These are phyloP conservation scores for Phytopythium helicoides DNA, from an alignment of 352 stramenopile species.

Conservation along the genomic window DNA sequence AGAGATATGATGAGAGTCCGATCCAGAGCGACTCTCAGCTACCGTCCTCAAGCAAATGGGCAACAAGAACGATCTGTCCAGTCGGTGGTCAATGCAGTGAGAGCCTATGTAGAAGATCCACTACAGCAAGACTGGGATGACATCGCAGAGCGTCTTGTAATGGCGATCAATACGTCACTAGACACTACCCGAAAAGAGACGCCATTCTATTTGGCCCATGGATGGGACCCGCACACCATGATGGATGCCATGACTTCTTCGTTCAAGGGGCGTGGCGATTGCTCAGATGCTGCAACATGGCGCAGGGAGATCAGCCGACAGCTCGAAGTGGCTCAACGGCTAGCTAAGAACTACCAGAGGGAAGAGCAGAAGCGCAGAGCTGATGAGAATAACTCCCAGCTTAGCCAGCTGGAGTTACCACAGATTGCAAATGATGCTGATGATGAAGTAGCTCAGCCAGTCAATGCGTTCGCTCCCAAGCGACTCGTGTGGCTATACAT, in stretches of 20 bases:
- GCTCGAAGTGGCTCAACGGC: neutral
- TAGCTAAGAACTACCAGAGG: neutral
- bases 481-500: neutral
- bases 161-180: conserved; percentile 1
- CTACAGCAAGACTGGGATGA: no score
- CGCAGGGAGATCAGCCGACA: neutral
- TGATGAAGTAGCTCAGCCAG: no score
- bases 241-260: conserved; percentile 5
- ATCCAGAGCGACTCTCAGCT: conserved; percentile 6
- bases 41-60: conserved; percentile 11
- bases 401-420: neutral
- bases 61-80: conserved; percentile 12
- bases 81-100: conserved; percentile 5
- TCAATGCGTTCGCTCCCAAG: no score
- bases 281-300: neutral
- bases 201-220: conserved; percentile 1
- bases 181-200: neutral
- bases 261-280: neutral
- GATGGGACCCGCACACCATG: neutral
- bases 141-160: conserved; percentile 3
- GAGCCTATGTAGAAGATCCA: conserved; percentile 6
- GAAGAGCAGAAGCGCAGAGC: neutral
- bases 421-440: no score
- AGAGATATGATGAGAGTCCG: conserved; percentile 6
- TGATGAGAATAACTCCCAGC: neutral